These are phyloP conservation scores for Teratosphaeria destructans DNA, from an alignment of 2,329 filamentous ascomycete species.

Conservation along the genomic window DNA sequence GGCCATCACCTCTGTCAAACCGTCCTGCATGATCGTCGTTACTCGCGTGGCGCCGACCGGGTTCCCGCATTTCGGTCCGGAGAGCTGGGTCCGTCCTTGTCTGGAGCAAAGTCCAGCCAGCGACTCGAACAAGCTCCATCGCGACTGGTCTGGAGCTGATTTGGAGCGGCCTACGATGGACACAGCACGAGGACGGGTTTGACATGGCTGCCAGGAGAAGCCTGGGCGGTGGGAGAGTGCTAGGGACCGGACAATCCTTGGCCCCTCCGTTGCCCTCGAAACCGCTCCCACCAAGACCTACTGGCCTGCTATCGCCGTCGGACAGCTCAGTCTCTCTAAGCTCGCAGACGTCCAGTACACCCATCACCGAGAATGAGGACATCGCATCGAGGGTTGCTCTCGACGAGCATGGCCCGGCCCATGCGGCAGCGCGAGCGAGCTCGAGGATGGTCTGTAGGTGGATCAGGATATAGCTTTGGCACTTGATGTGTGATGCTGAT, in stretches of 20 bases:
- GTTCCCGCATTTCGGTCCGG: not conserved
- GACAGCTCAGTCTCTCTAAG: constrained; percentile 67
- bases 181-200: not conserved
- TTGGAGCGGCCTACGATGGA: not conserved
- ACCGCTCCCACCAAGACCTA: constrained; percentile 18
- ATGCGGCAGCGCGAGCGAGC: constrained; percentile 47
- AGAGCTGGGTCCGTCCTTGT: not conserved
- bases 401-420: constrained; percentile 42
- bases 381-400: constrained; percentile 72
- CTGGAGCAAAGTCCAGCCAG: not conserved
- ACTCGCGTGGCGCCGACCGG: not conserved
- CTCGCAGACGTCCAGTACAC: constrained; percentile 64
- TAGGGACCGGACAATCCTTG: constrained; percentile 77
- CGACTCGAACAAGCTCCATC: not conserved
- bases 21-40: not conserved
- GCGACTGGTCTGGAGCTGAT: not conserved
- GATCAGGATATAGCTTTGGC: not conserved
- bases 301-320: constrained; percentile 49
- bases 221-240: constrained; percentile 80
- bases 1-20: not conserved
- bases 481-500: not conserved
- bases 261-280: constrained; percentile 48
- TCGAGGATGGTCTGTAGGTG: constrained; percentile 59
- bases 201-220: constrained; percentile 28
- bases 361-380: constrained; percentile 63